Evolutionary conservation across 2,329 filamentous ascomycete species (phyloP).

Genomic region (Ophiostoma ips): DNA sequence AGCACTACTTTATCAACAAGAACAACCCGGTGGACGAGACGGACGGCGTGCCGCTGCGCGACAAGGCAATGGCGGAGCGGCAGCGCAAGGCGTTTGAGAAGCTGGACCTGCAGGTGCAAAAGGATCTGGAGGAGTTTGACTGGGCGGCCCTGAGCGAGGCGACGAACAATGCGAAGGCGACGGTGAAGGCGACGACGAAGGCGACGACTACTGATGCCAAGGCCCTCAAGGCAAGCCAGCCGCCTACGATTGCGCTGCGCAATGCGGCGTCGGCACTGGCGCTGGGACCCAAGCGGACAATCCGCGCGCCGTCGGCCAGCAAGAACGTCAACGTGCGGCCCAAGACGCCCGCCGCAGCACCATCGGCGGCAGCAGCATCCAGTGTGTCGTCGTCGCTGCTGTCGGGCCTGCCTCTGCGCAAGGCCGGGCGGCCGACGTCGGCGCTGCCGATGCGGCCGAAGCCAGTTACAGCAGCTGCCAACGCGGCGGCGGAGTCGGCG

Average conservation of each 20-base stretch:
- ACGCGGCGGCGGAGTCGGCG: slow-evolving; percentile 40
- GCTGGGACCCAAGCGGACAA: slow-evolving; percentile 18
- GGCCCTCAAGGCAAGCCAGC: slow-evolving; percentile 21
- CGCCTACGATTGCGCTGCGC: slow-evolving; percentile 41
- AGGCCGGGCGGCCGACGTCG: neutral
- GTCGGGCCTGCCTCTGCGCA: slow-evolving; percentile 10
- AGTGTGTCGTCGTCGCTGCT: slow-evolving; percentile 13
- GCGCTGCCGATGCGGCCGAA: slow-evolving; percentile 8
- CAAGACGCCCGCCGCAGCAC: slow-evolving; percentile 6
- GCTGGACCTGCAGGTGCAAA: slow-evolving; percentile 53
- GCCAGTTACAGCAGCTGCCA: neutral
- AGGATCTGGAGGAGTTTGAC: slow-evolving; percentile 47
- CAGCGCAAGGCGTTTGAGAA: slow-evolving; percentile 37
- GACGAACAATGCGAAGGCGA: neutral
- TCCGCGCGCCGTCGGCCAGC: neutral
- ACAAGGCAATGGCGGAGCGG: slow-evolving; percentile 44
- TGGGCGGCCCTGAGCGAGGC: slow-evolving; percentile 33
- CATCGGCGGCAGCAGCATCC: neutral
- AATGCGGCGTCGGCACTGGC: slow-evolving; percentile 40
- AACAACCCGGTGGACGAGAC: slow-evolving; percentile 44
- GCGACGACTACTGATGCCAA: slow-evolving; percentile 22
- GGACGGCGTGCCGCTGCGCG: slow-evolving; percentile 48
- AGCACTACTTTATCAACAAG: slow-evolving; percentile 31
- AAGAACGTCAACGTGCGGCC: neutral
- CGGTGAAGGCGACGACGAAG: neutral